Evolutionary conservation across 1,284 basidiomycete genomes (phyloP), one percentile per base, ranked within the genome.

Genomic region (Ceratobasidium theobromae): DNA sequence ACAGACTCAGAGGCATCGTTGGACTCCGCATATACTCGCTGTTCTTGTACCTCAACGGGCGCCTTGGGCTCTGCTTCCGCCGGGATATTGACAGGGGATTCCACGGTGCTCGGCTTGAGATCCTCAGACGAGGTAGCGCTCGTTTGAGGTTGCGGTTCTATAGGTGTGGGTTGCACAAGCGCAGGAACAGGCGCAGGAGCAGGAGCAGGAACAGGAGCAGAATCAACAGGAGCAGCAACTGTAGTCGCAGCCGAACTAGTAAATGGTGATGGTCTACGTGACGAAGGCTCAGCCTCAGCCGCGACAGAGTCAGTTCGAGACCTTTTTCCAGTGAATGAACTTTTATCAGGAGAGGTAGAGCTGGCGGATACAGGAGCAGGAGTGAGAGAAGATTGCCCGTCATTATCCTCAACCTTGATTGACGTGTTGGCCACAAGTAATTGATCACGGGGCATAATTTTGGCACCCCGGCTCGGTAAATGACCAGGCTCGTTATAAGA

Each of bases 281-380:
- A 62, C 16, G 58, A 32, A 28, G 58, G 58, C 41, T 62, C 58
- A 35, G 58, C 58, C 12, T 62, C 58, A 40, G 58, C 58, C 14
- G 58, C 58, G 40, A 62, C 58, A 40, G 58, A 62, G 30, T 62
- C 58, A 52, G 58, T 62, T n/a, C 58, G 46, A 62, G 58, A 51
- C 30, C 58, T 48, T 27, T 62, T 62, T 48, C 58, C 58, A 40
- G 58, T 49, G 12, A 48, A 48, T 41, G 27, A 3, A 43, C 38
- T 41, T 38, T 62, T 62, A 12, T 48, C 58, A 38, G 58, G 58
- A 51, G 45, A 49, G 25, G 33, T 18, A 16, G 58, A 52, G 41
- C 46, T 25, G 8, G 46, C 46, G 23, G 58, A 41, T 14, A 33
- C 58, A 62, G 58, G 33, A 33, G 21, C 35, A 51, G 58, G 58